Conservation (phyloP, 2,329 filamentous ascomycete genomes). For the Aspergillus sp. region DNA sequence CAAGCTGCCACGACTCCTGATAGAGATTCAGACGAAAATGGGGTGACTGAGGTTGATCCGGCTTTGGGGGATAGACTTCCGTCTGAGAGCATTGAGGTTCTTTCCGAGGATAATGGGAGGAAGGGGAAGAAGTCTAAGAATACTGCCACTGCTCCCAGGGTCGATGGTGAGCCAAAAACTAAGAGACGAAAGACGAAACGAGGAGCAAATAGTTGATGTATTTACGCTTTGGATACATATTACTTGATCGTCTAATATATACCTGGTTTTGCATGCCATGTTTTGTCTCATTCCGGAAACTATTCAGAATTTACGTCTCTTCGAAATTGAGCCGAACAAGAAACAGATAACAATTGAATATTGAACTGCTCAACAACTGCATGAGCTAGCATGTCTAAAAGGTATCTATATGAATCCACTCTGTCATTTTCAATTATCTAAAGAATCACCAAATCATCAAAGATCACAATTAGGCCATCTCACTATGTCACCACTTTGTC, state of each 20-base stretch:
- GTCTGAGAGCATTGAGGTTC: not conserved
- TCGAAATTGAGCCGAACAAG: no score
- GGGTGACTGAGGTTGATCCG: constrained; percentile 8
- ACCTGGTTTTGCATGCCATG: no score
- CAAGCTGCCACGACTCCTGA: constrained; percentile 34
- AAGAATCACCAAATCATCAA: no score
- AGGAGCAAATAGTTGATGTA: constrained; percentile 3
- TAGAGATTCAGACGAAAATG: constrained; percentile 13
- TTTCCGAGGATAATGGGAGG: constrained; percentile 7
- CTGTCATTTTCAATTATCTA: no score
- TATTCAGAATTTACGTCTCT: no score
- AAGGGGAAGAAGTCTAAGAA: constrained; percentile 11
- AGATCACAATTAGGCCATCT: no score
- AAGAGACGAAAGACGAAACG: constrained; percentile 21
- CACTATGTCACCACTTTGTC: no score
- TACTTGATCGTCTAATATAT: not conserved
- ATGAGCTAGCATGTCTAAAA: no score
- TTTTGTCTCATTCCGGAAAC: no score
- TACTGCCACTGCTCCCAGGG: not conserved
- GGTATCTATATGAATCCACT: no score
- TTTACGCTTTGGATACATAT: not conserved
- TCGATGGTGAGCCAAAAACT: constrained; percentile 8
- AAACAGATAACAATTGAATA: no score
- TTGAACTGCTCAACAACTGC: no score
- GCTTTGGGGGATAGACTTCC: constrained; percentile 1